Conservation (phyloP, 2,329 filamentous ascomycete genomes). For the Cytospora paraplurivora region DNA sequence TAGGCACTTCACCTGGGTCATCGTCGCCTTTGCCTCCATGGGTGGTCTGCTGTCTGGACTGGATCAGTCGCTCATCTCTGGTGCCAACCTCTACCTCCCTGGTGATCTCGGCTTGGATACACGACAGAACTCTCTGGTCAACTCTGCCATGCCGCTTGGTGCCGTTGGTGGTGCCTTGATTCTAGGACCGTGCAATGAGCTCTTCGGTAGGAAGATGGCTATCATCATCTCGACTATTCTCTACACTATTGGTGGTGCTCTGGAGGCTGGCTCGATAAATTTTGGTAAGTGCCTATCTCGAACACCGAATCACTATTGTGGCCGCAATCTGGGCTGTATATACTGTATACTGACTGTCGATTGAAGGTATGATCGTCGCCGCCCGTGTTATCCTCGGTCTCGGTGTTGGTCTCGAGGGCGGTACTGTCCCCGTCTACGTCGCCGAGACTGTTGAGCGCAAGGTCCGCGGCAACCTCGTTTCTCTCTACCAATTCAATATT, state of each 20-base stretch:
- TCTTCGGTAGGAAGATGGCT: conserved; percentile 65
- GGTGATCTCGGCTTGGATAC: conserved; percentile 56
- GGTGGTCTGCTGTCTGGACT: conserved; percentile 72
- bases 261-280: conserved; percentile 68
- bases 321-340: background rate
- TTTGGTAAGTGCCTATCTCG: conserved; percentile 48
- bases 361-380: conserved; percentile 64
- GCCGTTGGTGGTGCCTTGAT: conserved; percentile 71
- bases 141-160: conserved; percentile 71
- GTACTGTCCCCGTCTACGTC: conserved; percentile 74
- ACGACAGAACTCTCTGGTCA: conserved; percentile 65
- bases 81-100: conserved; percentile 69
- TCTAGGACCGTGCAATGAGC: conserved; percentile 68
- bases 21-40: conserved; percentile 74
- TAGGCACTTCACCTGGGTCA: conserved; percentile 66
- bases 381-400: conserved; percentile 69
- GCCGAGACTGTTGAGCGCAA: conserved; percentile 70
- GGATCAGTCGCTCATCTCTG: conserved; percentile 72
- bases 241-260: conserved; percentile 69
- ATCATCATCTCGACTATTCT: conserved; percentile 70
- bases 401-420: conserved; percentile 72
- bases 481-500: conserved; percentile 75
- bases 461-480: conserved; percentile 72
- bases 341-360: background rate
- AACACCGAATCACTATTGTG: background rate